A percentile compares a stretch with the other conserved stretches of the same genome.
Conservation (phyloP, 441 rosid species). For the Erysimum cheiri region DNA sequence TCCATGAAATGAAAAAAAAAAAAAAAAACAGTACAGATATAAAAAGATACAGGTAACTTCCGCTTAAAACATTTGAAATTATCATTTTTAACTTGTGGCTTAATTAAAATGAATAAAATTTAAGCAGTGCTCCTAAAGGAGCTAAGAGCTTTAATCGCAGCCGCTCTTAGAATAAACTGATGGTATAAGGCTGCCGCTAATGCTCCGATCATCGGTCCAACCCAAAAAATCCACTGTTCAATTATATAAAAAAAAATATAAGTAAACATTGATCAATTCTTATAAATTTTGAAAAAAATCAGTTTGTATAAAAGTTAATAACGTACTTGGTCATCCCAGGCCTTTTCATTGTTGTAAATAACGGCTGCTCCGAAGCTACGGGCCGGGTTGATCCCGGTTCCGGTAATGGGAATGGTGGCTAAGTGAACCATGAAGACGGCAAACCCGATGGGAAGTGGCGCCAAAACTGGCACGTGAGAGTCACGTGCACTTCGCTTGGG, state of each 20-base stretch:
- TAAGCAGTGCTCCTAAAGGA: slow-evolving; percentile 80
- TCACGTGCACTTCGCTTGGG: slow-evolving; percentile 74
- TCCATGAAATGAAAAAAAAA: slow-evolving; percentile 5
- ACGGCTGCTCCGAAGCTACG: slow-evolving; percentile 88
- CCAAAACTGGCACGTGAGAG: slow-evolving; percentile 80
- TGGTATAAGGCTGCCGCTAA: slow-evolving; percentile 67
- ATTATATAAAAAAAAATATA: neutral
- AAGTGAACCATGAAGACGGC: slow-evolving; percentile 90
- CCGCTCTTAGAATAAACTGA: slow-evolving; percentile 67
- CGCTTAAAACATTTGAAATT: slow-evolving; percentile 17
- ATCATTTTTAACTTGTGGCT: slow-evolving; percentile 24
- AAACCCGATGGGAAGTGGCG: slow-evolving; percentile 84
- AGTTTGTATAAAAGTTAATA: neutral
- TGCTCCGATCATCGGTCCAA: slow-evolving; percentile 79
- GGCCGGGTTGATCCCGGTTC: slow-evolving; percentile 85
- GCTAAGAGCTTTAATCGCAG: slow-evolving; percentile 64
- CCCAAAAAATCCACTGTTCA: slow-evolving; percentile 78
- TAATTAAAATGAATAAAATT: slow-evolving; percentile 3
- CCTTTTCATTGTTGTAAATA: slow-evolving; percentile 65
- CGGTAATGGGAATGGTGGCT: slow-evolving; percentile 82
- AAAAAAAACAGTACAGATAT: slow-evolving; percentile 2
- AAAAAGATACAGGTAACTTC: slow-evolving; percentile 28
- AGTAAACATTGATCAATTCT: neutral
- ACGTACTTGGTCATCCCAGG: slow-evolving; percentile 81
- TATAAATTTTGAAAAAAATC: neutral